A percentile compares a stretch with the other conserved stretches of the same genome.
phyloP scores from a whole-genome alignment of 306 rosid genomes.

The Prunus mongolica region DNA sequence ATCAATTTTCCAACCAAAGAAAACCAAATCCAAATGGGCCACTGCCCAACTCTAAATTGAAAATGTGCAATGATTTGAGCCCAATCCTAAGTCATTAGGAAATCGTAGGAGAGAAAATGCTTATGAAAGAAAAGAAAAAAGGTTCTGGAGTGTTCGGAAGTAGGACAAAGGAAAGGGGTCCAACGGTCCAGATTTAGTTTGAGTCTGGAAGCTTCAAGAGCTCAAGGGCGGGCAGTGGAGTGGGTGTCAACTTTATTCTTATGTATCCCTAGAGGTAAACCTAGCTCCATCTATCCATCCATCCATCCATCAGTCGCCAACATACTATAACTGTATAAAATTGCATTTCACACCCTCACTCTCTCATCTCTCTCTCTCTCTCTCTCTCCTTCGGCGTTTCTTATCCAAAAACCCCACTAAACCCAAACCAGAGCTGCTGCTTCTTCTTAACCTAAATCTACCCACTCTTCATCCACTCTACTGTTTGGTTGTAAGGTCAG shows the following conservation, averaged over 20 bases:
- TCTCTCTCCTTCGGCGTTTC: constrained; percentile 4
- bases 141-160: constrained; percentile 30
- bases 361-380: neutral
- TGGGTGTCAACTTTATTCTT: too few species aligned
- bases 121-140: neutral
- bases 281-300: neutral
- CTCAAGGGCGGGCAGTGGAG: neutral
- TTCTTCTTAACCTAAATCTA: constrained; percentile 19
- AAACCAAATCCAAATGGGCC: too few species aligned
- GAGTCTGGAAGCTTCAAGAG: constrained; percentile 26
- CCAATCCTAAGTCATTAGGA: neutral
- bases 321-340: neutral
- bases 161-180: constrained; percentile 11
- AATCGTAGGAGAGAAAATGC: neutral
- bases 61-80: neutral
- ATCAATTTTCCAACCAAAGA: too few species aligned
- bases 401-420: constrained; percentile 27
- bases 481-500: constrained; percentile 26
- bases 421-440: neutral
- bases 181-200: constrained; percentile 25
- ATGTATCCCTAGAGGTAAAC: neutral
- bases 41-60: neutral
- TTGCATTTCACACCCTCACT: neutral
- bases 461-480: constrained; percentile 12
- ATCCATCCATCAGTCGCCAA: neutral